These are phyloP conservation scores for Coemansia sp. DNA, from an alignment of 192 early-diverging fungal genomes.

Conservation along the genomic window DNA sequence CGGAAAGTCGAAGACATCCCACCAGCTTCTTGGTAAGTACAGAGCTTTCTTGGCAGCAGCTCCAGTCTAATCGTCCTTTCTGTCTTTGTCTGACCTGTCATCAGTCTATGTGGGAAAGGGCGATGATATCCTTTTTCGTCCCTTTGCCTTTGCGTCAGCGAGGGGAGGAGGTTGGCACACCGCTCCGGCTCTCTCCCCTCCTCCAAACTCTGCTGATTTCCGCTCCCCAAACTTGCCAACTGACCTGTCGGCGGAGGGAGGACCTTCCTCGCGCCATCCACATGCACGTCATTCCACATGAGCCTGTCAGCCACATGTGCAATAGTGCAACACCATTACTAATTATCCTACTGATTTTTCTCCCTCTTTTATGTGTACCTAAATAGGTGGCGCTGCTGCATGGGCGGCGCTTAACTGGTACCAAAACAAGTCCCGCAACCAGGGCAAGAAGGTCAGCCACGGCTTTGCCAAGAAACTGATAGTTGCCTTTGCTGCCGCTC, in stretches of 20 bases:
- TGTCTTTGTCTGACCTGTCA: background rate
- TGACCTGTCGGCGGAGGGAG: background rate
- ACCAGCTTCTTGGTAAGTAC: conserved; percentile 55
- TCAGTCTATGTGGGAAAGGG: background rate
- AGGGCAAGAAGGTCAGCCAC: conserved; percentile 51
- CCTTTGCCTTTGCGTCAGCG: background rate
- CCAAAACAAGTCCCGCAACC: conserved; percentile 41
- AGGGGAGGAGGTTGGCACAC: background rate
- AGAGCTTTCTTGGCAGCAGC: background rate
- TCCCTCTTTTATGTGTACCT: background rate
- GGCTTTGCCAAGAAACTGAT: conserved; percentile 45
- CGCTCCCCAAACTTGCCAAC: background rate
- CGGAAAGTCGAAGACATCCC: conserved; percentile 46
- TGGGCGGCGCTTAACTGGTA: conserved; percentile 55
- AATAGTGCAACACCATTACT: background rate
- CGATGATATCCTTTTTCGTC: background rate
- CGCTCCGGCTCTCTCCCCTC: background rate
- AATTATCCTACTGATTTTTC: conserved; percentile 1
- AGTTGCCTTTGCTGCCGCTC: conserved; percentile 47
- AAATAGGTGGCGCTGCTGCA: conserved; percentile 51
- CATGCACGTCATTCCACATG: conserved; percentile 4
- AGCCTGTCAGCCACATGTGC: background rate
- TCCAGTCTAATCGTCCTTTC: background rate
- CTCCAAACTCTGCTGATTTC: background rate
- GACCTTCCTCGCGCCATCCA: background rate